phyloP scores from a whole-genome alignment of 768 basidiomycete species.

The Leccinum disarticulatum region DNA sequence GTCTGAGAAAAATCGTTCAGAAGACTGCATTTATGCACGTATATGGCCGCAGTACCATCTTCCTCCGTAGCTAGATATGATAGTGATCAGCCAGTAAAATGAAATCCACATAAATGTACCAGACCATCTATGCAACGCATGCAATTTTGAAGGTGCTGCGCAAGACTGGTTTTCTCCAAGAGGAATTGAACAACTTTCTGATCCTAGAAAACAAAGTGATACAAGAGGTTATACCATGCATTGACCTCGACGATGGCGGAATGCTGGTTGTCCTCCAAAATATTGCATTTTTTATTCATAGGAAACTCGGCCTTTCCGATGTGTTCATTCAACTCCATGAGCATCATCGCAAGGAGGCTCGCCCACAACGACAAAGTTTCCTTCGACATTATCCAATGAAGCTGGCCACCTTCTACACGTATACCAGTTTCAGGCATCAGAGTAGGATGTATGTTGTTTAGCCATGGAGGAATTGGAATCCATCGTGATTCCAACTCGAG shows the following conservation, averaged over 20 bases:
- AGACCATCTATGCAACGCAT: not conserved
- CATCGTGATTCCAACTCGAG: not conserved
- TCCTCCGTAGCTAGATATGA: too few relatives aligned
- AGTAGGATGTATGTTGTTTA: not conserved
- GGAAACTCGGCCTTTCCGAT: not conserved
- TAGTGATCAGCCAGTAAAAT: not conserved
- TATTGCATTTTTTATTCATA: not conserved
- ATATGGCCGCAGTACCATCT: too few relatives aligned
- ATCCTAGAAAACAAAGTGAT: not conserved
- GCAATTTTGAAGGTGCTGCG: not conserved
- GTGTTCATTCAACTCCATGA: not conserved
- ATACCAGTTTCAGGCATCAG: not conserved
- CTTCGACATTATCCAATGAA: not conserved
- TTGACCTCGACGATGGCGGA: not conserved
- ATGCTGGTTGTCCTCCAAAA: not conserved
- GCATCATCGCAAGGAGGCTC: not conserved
- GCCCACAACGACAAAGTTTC: not conserved
- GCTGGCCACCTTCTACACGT: not conserved
- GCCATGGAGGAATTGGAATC: not conserved
- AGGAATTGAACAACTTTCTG: not conserved
- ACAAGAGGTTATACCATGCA: not conserved
- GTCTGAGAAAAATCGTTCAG: not conserved
- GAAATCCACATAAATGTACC: too few relatives aligned
- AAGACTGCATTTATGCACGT: not conserved
- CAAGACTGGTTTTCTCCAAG: not conserved